phyloP scores from a whole-genome alignment of 1,139 yeast genomes.

The Candida dubliniensis region DNA sequence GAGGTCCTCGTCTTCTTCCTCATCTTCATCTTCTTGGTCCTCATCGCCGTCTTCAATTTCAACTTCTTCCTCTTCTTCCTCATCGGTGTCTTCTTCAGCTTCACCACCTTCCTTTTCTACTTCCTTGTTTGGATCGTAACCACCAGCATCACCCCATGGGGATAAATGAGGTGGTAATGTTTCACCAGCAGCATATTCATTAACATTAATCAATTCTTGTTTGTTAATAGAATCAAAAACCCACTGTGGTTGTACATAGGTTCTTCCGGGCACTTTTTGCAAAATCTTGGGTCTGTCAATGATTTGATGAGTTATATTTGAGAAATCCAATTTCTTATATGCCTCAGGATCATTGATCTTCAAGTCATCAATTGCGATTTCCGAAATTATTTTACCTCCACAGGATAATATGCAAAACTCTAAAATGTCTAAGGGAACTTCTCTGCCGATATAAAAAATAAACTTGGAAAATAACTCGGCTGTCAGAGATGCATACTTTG shows the following conservation, averaged over 20 bases:
- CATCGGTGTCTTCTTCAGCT: constrained; percentile 43
- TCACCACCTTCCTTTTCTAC: constrained; percentile 28
- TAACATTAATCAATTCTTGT: constrained; percentile 70
- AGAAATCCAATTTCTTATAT: constrained; percentile 54
- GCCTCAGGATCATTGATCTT: constrained; percentile 41
- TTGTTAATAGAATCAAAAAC: constrained; percentile 88
- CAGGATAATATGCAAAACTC: constrained; percentile 85
- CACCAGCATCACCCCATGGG: constrained; percentile 98
- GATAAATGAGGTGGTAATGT: constrained; percentile 93
- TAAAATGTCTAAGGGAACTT: constrained; percentile 87
- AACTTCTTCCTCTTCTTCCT: constrained; percentile 50
- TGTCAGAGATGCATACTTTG: constrained; percentile 56
- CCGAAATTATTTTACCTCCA: constrained; percentile 87
- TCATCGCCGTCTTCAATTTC: constrained; percentile 49
- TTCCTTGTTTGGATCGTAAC: constrained; percentile 76
- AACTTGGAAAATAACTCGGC: constrained; percentile 70
- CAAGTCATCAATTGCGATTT: constrained; percentile 81
- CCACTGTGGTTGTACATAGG: constrained; percentile 98
- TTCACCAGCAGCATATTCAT: constrained; percentile 90
- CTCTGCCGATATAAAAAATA: constrained; percentile 88
- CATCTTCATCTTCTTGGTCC: constrained; percentile 49
- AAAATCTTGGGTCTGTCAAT: constrained; percentile 85
- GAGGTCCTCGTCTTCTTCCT: constrained; percentile 56
- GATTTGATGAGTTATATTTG: constrained; percentile 85
- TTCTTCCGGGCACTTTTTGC: constrained; percentile 83